Evolutionary conservation across 352 stramenopile genomes (phyloP), one percentile per base, ranked within the genome.

Genomic region (Phytopythium chamaehyphon): DNA sequence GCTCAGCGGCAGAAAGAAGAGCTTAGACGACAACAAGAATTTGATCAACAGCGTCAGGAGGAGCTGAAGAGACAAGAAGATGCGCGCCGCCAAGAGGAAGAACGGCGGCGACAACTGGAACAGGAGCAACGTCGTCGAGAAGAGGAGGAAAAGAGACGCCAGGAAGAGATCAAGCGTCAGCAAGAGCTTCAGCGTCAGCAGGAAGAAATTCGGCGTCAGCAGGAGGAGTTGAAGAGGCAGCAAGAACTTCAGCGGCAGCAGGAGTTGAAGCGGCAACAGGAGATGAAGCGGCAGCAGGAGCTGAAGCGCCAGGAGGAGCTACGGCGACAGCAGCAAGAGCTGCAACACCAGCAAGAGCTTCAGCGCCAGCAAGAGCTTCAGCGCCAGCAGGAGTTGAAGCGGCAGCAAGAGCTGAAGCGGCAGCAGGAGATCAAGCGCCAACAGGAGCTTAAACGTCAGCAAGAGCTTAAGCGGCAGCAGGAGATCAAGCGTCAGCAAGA

Each of bases 331-430:
- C 64, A 64, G n/a, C 58, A 73, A 38, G 47, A 66, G 22, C 53
- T 75, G 49, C 50, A 70, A 26, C 53, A 65, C 5, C 69, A 69
- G n/a, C 45, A 28, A 6, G 52, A 64, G 24, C 36, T 61, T 12
- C 51, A 73, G 14, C 59, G 54, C 1, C 67, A 73, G 37, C 54
- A 76, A 22, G 51, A 69, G 21, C 55, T 72, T n/a, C 59, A 74
- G 40, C 68, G 58, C 18, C 59, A 57, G 42, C 55, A 70, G n/a
- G 55, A 68, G 28, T 14, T 66, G 11, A 47, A 69, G 40, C 44
- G 64, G 16, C 51, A 64, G n/a, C 57, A 51, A n/a, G 44, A 47
- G 19, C 18, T 47, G 8, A 36, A 65, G 21, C 28, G 55, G 12
- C 61, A 65, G 10, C 54, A 48, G 15, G 45, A 59, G 21, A 21